phyloP scores from a whole-genome alignment of 257 asterid genomes.

The Datura wrightii region DNA sequence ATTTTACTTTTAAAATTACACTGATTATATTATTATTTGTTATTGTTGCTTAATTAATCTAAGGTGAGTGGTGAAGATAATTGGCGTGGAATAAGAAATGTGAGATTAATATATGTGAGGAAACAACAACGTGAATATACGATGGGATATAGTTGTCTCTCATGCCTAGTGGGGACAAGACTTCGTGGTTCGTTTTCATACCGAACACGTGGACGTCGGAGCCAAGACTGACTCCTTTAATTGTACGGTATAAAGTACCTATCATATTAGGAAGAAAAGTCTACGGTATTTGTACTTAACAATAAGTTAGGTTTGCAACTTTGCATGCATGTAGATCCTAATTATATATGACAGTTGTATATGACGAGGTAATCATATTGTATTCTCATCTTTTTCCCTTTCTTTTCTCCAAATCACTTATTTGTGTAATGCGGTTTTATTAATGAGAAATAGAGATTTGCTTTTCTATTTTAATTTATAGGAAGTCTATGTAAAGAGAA shows the following conservation, averaged over 20 bases:
- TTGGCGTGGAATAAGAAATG: neutral
- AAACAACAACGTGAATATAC: constrained; percentile 27
- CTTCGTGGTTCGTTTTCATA: neutral
- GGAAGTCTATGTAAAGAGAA: neutral
- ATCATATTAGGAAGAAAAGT: neutral
- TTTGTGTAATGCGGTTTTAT: neutral
- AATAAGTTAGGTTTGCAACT: neutral
- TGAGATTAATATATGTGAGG: neutral
- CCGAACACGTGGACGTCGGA: constrained; percentile 5
- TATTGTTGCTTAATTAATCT: neutral
- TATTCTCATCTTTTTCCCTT: neutral
- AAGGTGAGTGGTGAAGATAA: neutral
- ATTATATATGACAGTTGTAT: constrained; percentile 7
- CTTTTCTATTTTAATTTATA: neutral
- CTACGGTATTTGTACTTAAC: constrained; percentile 5
- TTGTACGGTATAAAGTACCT: constrained; percentile 25
- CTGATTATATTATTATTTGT: too few relatives aligned
- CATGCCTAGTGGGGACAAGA: neutral
- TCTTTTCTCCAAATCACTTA: neutral
- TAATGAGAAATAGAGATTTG: neutral
- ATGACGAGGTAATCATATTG: neutral
- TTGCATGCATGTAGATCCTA: neutral
- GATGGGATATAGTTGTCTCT: constrained; percentile 26
- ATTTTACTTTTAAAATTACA: too few relatives aligned
- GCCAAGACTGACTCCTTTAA: neutral